Evolutionary conservation across 805 yeast genomes (phyloP).

Genomic region (Candida parachauliodes): DNA sequence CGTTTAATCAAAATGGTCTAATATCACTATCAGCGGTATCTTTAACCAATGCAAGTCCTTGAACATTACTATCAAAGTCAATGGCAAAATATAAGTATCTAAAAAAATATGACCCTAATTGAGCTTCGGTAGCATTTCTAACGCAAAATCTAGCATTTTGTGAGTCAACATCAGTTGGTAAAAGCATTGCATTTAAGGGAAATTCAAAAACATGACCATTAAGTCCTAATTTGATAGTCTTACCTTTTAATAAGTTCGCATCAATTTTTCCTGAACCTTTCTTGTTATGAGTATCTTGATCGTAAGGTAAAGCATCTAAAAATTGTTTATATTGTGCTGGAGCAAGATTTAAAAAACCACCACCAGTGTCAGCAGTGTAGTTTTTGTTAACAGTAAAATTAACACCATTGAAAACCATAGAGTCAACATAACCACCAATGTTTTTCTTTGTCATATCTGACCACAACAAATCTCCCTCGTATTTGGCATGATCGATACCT

Average conservation of each 20-base stretch:
- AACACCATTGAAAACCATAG: neutral
- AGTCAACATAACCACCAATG: neutral
- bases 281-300: neutral
- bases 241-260: conserved; percentile 1
- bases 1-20: no score
- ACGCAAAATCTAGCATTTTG: neutral
- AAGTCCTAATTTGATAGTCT: neutral
- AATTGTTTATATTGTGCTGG: neutral
- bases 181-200: conserved; percentile 1
- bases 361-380: conserved; percentile 3
- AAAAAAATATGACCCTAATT: conserved; percentile 3
- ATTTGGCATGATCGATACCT: conserved; percentile 4
- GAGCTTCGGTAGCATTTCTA: neutral
- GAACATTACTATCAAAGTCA: neutral
- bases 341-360: neutral
- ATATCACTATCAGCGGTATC: conserved; percentile 3
- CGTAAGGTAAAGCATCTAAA: conserved; percentile 1
- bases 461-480: neutral
- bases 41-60: conserved; percentile 3
- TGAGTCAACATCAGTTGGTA: neutral
- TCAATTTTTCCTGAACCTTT: conserved; percentile 2
- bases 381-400: neutral
- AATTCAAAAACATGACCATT: neutral
- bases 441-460: neutral
- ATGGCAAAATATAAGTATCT: conserved; percentile 6